These are phyloP conservation scores for Alternaria alternata DNA, from an alignment of 2,329 filamentous ascomycete genomes.

Conservation along the genomic window DNA sequence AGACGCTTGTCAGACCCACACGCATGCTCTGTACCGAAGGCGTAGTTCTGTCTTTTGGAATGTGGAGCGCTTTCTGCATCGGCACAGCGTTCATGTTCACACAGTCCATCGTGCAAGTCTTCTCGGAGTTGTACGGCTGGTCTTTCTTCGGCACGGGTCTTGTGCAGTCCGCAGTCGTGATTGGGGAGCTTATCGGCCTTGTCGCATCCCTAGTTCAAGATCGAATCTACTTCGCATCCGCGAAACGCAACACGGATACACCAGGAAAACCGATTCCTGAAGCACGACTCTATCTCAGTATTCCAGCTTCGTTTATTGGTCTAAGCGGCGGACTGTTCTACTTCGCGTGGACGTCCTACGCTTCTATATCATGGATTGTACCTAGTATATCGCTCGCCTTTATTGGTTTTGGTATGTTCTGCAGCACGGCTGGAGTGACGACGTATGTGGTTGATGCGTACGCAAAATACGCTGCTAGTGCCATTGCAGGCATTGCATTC, in stretches of 20 bases:
- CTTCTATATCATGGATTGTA: slow-evolving; percentile 56
- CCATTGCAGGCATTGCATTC: slow-evolving; percentile 58
- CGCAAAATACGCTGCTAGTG: slow-evolving; percentile 59
- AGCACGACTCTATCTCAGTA: slow-evolving; percentile 55
- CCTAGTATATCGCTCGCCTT: slow-evolving; percentile 58
- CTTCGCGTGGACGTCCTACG: slow-evolving; percentile 60
- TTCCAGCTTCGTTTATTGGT: slow-evolving; percentile 56
- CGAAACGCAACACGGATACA: slow-evolving; percentile 47
- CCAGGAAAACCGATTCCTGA: slow-evolving; percentile 56
- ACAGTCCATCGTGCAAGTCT: slow-evolving; percentile 57
- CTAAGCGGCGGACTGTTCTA: slow-evolving; percentile 60
- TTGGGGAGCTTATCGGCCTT: slow-evolving; percentile 57
- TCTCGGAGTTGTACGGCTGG: slow-evolving; percentile 52
- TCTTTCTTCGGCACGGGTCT: slow-evolving; percentile 54
- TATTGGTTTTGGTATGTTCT: slow-evolving; percentile 60
- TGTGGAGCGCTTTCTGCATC: slow-evolving; percentile 59
- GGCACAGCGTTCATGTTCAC: slow-evolving; percentile 61
- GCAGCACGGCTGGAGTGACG: slow-evolving; percentile 56
- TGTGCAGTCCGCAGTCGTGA: slow-evolving; percentile 55
- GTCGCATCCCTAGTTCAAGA: slow-evolving; percentile 48
- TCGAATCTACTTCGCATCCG: slow-evolving; percentile 54
- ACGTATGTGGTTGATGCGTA: slow-evolving; percentile 62
- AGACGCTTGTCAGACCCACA: slow-evolving; percentile 49
- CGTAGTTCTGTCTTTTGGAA: slow-evolving; percentile 57
- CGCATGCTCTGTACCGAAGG: slow-evolving; percentile 60